phyloP scores from a whole-genome alignment of 2,329 filamentous ascomycete genomes.

The Pestalotiopsis fici region DNA sequence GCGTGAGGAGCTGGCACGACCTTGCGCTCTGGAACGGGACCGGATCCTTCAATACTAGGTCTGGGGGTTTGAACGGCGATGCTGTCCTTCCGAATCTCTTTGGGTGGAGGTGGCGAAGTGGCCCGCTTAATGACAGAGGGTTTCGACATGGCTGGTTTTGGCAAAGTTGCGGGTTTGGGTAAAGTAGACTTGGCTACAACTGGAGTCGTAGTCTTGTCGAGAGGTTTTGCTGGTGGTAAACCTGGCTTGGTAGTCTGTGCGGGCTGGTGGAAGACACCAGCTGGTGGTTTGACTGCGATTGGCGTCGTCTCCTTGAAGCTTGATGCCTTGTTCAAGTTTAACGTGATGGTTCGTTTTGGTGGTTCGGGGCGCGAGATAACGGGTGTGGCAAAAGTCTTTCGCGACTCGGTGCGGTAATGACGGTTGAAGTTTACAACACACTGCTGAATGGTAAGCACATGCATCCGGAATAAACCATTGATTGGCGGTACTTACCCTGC shows the following conservation, averaged over 20 bases:
- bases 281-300: slow-evolving; percentile 14
- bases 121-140: not conserved
- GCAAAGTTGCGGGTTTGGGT: not conserved
- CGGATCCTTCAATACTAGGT: slow-evolving; percentile 24
- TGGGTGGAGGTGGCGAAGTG: not conserved
- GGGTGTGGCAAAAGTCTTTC: slow-evolving; percentile 22
- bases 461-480: not conserved
- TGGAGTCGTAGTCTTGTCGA: not conserved
- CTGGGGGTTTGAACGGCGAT: slow-evolving; percentile 28
- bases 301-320: slow-evolving; percentile 21
- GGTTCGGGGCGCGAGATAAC: slow-evolving; percentile 20
- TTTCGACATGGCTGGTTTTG: too few species aligned
- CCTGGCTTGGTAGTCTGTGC: not conserved
- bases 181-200: not conserved
- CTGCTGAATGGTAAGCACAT: not conserved
- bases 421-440: slow-evolving; percentile 24
- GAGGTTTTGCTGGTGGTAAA: not conserved
- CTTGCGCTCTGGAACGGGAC: slow-evolving; percentile 22
- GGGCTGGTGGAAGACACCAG: slow-evolving; percentile 6
- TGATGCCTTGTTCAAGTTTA: slow-evolving; percentile 27
- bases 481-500: slow-evolving; percentile 10
- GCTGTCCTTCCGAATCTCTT: slow-evolving; percentile 23
- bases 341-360: slow-evolving; percentile 31
- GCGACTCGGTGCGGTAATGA: slow-evolving; percentile 25
- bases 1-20: not conserved